These are phyloP conservation scores for Coemansia sp. DNA, from an alignment of 192 early-diverging fungal genomes.

Conservation along the genomic window DNA sequence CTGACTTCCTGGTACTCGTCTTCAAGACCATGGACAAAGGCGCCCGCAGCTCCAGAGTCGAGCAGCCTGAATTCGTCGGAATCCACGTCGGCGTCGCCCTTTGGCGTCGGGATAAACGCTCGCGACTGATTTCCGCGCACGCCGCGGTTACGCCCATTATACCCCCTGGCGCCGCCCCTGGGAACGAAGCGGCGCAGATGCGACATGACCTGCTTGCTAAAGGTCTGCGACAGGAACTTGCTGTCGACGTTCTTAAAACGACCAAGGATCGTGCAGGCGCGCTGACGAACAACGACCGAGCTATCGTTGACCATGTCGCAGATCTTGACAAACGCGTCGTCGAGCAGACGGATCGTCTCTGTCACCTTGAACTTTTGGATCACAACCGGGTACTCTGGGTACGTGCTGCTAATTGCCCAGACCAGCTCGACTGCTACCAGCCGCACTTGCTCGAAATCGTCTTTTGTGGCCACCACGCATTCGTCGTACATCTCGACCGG, in stretches of 20 bases:
- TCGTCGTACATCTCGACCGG: slow-evolving; percentile 58
- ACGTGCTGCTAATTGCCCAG: slow-evolving; percentile 58
- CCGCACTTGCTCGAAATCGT: slow-evolving; percentile 73
- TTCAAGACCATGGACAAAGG: slow-evolving; percentile 94
- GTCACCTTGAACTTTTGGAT: slow-evolving; percentile 25
- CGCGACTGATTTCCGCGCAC: slow-evolving; percentile 12
- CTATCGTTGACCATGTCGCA: slow-evolving; percentile 81
- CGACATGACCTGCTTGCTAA: slow-evolving; percentile 79
- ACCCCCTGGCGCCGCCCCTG: slow-evolving; percentile 25
- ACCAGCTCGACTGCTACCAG: slow-evolving; percentile 65
- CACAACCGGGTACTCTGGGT: slow-evolving; percentile 46
- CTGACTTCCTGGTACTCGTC: slow-evolving; percentile 91
- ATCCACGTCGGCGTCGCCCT: slow-evolving; percentile 67
- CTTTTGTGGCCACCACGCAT: slow-evolving; percentile 61
- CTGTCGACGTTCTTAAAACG: slow-evolving; percentile 62
- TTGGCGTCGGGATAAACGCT: slow-evolving; percentile 57
- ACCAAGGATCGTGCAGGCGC: slow-evolving; percentile 68
- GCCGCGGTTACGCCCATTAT: slow-evolving; percentile 20
- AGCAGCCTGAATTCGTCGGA: slow-evolving; percentile 66
- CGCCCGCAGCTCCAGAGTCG: slow-evolving; percentile 83
- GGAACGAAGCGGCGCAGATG: slow-evolving; percentile 49
- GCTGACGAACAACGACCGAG: slow-evolving; percentile 65
- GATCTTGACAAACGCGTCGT: slow-evolving; percentile 78
- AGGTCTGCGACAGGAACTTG: slow-evolving; percentile 63
- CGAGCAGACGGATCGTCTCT: slow-evolving; percentile 52